These are phyloP conservation scores for Xylaria sp. DNA, from an alignment of 2,329 filamentous ascomycete species.

Conservation along the genomic window DNA sequence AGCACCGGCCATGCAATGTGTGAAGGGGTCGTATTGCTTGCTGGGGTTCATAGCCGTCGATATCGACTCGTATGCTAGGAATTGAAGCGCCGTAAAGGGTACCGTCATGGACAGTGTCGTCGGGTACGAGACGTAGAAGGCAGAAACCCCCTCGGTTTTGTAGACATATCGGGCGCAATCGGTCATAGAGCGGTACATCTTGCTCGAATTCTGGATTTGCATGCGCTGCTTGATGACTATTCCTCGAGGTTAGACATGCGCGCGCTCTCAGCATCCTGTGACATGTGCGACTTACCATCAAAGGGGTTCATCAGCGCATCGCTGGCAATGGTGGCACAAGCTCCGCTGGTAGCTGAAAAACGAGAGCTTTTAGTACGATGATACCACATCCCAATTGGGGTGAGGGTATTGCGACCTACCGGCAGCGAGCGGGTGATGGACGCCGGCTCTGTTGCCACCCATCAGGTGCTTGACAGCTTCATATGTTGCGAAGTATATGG, in stretches of 20 bases:
- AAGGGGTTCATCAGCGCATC: constrained; percentile 99
- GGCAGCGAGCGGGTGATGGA: constrained; percentile 90
- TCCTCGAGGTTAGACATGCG: background rate
- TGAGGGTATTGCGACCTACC: constrained; percentile 56
- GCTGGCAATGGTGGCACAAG: constrained; percentile 92
- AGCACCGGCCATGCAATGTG: constrained; percentile 90
- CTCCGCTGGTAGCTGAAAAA: constrained; percentile 79
- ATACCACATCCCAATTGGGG: constrained; percentile 1
- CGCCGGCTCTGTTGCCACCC: constrained; percentile 84
- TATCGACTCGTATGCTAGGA: constrained; percentile 95
- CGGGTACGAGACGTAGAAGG: constrained; percentile 98
- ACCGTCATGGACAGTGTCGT: constrained; percentile 99
- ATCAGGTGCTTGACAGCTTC: constrained; percentile 96
- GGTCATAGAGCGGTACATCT: constrained; percentile 79
- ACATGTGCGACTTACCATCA: constrained; percentile 66
- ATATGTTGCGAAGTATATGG: constrained; percentile 98
- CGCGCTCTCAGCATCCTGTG: background rate
- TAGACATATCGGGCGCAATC: constrained; percentile 91
- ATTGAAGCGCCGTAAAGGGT: constrained; percentile 94
- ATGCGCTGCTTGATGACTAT: constrained; percentile 98
- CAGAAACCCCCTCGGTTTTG: constrained; percentile 80
- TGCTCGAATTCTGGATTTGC: constrained; percentile 94
- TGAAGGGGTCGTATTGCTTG: constrained; percentile 86
- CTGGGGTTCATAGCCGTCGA: constrained; percentile 90
- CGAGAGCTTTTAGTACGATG: constrained; percentile 10